Evolutionary conservation across 306 rosid species (phyloP), one percentile per base, ranked within the genome.

Genomic region (Sphenostylis stenocarpa): DNA sequence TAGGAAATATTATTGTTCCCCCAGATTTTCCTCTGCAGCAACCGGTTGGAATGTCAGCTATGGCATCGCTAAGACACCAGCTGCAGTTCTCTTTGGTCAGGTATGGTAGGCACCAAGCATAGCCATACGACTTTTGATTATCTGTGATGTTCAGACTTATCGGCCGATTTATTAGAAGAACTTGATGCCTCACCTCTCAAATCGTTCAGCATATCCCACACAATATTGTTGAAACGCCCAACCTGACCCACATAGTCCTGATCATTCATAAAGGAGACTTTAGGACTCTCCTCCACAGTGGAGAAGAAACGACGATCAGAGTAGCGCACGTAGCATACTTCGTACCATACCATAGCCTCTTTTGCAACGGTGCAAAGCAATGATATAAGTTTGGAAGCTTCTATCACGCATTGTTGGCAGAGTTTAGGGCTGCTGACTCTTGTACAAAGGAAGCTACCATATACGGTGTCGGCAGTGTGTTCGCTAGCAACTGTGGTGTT

Each of bases 21-120:
- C 84, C 84, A 29, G 79, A 19, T 65, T 64, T 80, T 73, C 80
- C 84, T 73, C 36, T 80, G 21, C 83, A 80, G 36, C 83, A 80
- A 45, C 49, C 36, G 7, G 60, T 41, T 41, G 78, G 67, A 64
- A 64, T 53, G 29, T 72, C 67, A 19, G 83, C 83, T 39, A 80
- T 80, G 41, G 69, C 74, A 31, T 72, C 75, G 1, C 83, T 72
- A 20, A 72, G 79, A 65, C 83, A 80, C 83, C 83, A 80, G 1
- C 75, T 65, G 52, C 79, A 80, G 53, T 80, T 53, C 31, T 80
- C 83, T 0, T 23, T 20, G 75, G 83, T 53, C 24, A 72, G 52
- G 51, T 53, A 72, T 51, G 69, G 53, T 31, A 73, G 19, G 36
- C 83, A 80, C 79, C 74, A 80, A 39, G 51, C 79, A 1, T 15